Percentiles rank a stretch among this genome's conserved stretches.
These are phyloP conservation scores for Blepharisma japonicum DNA, from an alignment of 73 alveolate species.

Conservation along the genomic window DNA sequence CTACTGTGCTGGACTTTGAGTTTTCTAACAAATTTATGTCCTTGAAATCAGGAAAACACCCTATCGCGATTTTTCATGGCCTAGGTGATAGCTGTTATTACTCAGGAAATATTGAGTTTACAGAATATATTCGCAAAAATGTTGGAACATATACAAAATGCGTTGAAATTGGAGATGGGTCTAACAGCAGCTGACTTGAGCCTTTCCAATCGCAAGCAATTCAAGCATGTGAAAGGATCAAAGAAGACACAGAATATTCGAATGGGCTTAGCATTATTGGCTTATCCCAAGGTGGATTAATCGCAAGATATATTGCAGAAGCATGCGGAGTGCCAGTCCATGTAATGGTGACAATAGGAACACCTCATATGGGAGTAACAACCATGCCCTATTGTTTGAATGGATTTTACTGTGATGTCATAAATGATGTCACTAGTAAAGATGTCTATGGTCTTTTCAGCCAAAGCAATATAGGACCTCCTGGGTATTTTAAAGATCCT, in stretches of 20 bases:
- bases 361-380: constrained; percentile 84
- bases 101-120: constrained; percentile 60
- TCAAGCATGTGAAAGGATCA: constrained; percentile 68
- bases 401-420: constrained; percentile 73
- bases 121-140: constrained; percentile 37
- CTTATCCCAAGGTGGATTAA: constrained; percentile 85
- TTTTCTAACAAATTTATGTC: background rate
- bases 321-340: constrained; percentile 71
- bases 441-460: constrained; percentile 56
- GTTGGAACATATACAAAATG: constrained; percentile 72
- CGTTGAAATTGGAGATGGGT: constrained; percentile 77
- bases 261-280: constrained; percentile 77
- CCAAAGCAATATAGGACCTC: constrained; percentile 76
- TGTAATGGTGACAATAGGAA: constrained; percentile 72
- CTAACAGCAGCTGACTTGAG: constrained; percentile 54
- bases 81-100: constrained; percentile 41
- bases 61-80: constrained; percentile 77
- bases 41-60: constrained; percentile 12
- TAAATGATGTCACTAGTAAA: constrained; percentile 60
- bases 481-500: constrained; percentile 88
- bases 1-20: too few relatives aligned
- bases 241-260: constrained; percentile 54
- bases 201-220: constrained; percentile 72
- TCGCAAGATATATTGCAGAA: constrained; percentile 85
- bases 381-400: constrained; percentile 72